Evolutionary conservation across 495 filamentous ascomycete species (phyloP), one percentile per base, ranked within the genome.

Genomic region (Geopyxis carbonaria): DNA sequence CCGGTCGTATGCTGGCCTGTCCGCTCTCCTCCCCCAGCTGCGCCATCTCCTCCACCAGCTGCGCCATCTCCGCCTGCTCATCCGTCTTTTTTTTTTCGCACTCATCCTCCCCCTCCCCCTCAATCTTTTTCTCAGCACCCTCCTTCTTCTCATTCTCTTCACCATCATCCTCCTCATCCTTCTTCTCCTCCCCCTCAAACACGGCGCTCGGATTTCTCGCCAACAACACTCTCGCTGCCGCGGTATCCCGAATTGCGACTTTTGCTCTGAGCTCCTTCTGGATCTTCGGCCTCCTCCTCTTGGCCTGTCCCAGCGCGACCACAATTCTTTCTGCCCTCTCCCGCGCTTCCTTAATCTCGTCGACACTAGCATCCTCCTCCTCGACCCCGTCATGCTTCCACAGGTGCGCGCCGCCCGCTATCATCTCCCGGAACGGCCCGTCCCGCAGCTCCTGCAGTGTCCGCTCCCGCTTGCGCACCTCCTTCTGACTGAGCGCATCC

Each of bases 141-240:
- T n/a, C n/a, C n/a, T n/a, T n/a, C n/a, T n/a, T n/a, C n/a, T n/a
- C n/a, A n/a, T n/a, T n/a, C n/a, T n/a, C n/a, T n/a, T 29, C 30
- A 39, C 36, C 36, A 27, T 39, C 24, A 29, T 18, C 16, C 15
- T 39, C 24, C 11, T 28, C 22, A 28, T 39, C 7, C 5, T 14
- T 18, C 24, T 15, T 29, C 22, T 29, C 24, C 36, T 10, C n/a
- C n/a, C n/a, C n/a, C n/a, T n/a, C n/a, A n/a, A n/a, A n/a, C n/a
- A n/a, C n/a, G n/a, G n/a, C n/a, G n/a, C n/a, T n/a, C n/a, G n/a
- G n/a, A n/a, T n/a, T n/a, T n/a, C n/a, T n/a, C n/a, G n/a, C n/a
- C n/a, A n/a, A n/a, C n/a, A 39, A 18, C n/a, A 39, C 36, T 8
- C 11, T 30, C 19, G 23, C 36, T 9, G 36, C 36, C 22, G 8